Base-by-base conservation (phyloP, 2,329 filamentous ascomycete genomes). In the Rhytidhysteron rufulum region DNA sequence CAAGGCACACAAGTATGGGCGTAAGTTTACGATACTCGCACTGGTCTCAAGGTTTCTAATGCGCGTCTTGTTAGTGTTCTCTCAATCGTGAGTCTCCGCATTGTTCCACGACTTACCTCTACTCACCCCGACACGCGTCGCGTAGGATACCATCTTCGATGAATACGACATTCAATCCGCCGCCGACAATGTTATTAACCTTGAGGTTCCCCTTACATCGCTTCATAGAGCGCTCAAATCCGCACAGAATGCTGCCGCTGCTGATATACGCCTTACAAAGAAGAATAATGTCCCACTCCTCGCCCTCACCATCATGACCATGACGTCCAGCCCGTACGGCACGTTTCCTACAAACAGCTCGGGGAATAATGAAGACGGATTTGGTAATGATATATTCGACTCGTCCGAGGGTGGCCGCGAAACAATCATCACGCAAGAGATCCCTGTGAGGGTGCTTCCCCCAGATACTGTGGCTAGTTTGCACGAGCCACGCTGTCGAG, bases 1-100 rank as follows among this genome's bases (percentile, higher is more conserved):
- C 85, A 87, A 57, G 91, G 93, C 44, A 94, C 88, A 7, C 91
- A 97, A 74, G 91, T 97, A 40, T 98, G 93, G 93, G 88, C 89
- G 75, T 90, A 75, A 61, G 83, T 81, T 32, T 47, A 53, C 31
- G 43, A 34, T 10, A 30, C 42, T 39, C 31, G 40, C 34, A 22
- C 32, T 39, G 29, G 15, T 34, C 31, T 21, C 8, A 34, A 13
- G 10, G 13, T 11, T 35, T 25, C 24, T 31, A 31, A 42, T 21
- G 8, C 3, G 22, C 36, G 31, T 24, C 39, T 35, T 1, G 13
- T 34, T 39, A 73, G 69, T 29, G 67, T 70, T 16, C 57, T 71
- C 6, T 55, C 59, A 4, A 64, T 69, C 42, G 64, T 71, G 58
- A 62, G 65, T 53, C 18, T 56, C 58, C 15, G 48, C 24, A 27